Conservation (phyloP, 495 filamentous ascomycete species). For the Opeltia flavorubescens region DNA sequence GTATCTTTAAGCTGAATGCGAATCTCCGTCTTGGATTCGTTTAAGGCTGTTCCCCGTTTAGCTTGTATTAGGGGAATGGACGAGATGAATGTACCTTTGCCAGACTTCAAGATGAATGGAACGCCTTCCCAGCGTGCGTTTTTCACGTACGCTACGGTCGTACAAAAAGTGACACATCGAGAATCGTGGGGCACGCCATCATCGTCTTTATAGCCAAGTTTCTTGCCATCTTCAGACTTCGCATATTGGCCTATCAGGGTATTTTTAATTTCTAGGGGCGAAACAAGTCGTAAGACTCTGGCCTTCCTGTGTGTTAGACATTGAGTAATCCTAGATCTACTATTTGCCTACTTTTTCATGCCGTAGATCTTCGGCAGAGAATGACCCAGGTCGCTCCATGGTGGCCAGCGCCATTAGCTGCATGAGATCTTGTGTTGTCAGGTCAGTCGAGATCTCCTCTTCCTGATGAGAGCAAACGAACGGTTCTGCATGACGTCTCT, state of each 20-base stretch:
- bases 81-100: slow-evolving; percentile 36
- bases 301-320: slow-evolving; percentile 26
- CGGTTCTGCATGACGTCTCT: slow-evolving; percentile 96
- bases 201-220: slow-evolving; percentile 76
- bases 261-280: slow-evolving; percentile 70
- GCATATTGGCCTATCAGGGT: slow-evolving; percentile 81
- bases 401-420: slow-evolving; percentile 90
- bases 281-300: slow-evolving; percentile 57
- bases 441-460: slow-evolving; percentile 14
- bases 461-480: slow-evolving; percentile 16
- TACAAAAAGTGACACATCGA: slow-evolving; percentile 75
- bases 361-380: slow-evolving; percentile 92
- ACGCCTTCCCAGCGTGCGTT: slow-evolving; percentile 84
- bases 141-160: slow-evolving; percentile 72
- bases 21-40: slow-evolving; percentile 83
- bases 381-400: slow-evolving; percentile 96
- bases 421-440: slow-evolving; percentile 51
- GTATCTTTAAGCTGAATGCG: slow-evolving; percentile 82
- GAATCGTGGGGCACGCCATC: slow-evolving; percentile 78
- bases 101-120: slow-evolving; percentile 77
- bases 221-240: slow-evolving; percentile 64
- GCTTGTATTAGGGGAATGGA: neutral
- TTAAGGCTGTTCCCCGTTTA: slow-evolving; percentile 37
- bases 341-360: slow-evolving; percentile 73
- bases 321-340: neutral